Evolutionary conservation across 495 filamentous ascomycete genomes (phyloP).

Genomic region (Astrocystis sublimbata): DNA sequence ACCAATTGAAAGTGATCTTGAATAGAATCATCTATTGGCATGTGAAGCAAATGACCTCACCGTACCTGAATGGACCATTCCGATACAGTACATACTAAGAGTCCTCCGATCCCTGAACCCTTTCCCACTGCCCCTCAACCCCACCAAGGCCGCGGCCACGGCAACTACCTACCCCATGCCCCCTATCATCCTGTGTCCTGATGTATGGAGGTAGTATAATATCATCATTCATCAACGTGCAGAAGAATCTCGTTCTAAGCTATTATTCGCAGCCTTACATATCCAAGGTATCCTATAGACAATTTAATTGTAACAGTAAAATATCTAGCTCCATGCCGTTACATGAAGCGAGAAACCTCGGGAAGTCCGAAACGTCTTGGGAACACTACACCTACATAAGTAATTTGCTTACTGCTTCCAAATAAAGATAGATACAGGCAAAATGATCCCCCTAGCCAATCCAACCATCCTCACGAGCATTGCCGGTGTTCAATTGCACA

Average conservation of each 20-base stretch:
- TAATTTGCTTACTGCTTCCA: slow-evolving; percentile 2
- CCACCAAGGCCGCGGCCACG: too few relatives aligned
- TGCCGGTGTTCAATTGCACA: slow-evolving; percentile 27
- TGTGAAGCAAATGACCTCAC: background rate
- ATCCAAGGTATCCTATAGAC: too few relatives aligned
- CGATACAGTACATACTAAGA: too few relatives aligned
- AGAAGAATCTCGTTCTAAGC: too few relatives aligned
- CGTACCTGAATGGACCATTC: too few relatives aligned
- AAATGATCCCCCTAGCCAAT: slow-evolving; percentile 32
- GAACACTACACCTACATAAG: too few relatives aligned
- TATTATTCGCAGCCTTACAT: too few relatives aligned
- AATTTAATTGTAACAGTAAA: background rate
- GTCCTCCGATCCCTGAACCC: too few relatives aligned
- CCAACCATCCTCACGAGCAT: slow-evolving; percentile 18
- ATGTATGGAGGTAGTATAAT: background rate
- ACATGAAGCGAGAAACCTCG: background rate
- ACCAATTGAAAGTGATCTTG: background rate
- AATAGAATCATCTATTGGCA: background rate
- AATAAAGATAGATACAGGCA: too few relatives aligned
- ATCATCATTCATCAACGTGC: background rate
- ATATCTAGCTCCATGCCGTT: background rate
- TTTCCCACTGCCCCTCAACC: background rate
- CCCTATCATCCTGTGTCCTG: too few relatives aligned
- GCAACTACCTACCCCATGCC: too few relatives aligned
- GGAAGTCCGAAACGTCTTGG: background rate